These are phyloP conservation scores for Hortiboletus campestris DNA, from an alignment of 768 basidiomycete species.

Conservation along the genomic window DNA sequence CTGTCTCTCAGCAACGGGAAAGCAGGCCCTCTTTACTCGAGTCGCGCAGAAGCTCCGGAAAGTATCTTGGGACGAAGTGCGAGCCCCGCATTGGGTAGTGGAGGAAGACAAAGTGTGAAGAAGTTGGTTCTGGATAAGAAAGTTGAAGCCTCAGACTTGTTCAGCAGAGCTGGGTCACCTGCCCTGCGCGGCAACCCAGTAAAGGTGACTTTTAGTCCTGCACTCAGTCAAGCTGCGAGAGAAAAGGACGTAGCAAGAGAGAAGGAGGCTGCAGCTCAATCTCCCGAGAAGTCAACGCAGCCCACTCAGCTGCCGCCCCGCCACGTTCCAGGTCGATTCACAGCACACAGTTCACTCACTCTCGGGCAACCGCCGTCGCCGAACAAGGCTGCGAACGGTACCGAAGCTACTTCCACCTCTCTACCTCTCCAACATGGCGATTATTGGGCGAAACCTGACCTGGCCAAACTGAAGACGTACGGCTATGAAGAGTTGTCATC, in stretches of 20 bases:
- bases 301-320: constrained; percentile 38
- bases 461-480: constrained; percentile 66
- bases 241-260: constrained; percentile 61
- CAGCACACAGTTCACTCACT: constrained; percentile 35
- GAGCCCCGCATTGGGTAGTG: constrained; percentile 67
- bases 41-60: constrained; percentile 55
- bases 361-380: constrained; percentile 27
- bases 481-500: constrained; percentile 72
- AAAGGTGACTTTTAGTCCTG: constrained; percentile 73
- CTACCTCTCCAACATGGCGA: constrained; percentile 74
- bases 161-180: constrained; percentile 47
- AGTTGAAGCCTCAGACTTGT: constrained; percentile 69
- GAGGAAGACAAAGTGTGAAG: constrained; percentile 80
- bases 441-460: constrained; percentile 85
- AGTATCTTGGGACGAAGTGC: constrained; percentile 54
- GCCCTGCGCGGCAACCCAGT: constrained; percentile 25
- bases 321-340: constrained; percentile 41
- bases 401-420: constrained; percentile 21
- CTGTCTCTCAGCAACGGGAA: constrained; percentile 56
- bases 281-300: constrained; percentile 15
- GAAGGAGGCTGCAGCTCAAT: constrained; percentile 30
- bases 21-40: constrained; percentile 53
- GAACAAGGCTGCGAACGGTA: constrained; percentile 29
- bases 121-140: constrained; percentile 89
- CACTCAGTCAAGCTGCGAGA: constrained; percentile 69